Evolutionary conservation across 1,284 basidiomycete genomes (phyloP), one percentile per base, ranked within the genome.

Genomic region (Melampsora americana): DNA sequence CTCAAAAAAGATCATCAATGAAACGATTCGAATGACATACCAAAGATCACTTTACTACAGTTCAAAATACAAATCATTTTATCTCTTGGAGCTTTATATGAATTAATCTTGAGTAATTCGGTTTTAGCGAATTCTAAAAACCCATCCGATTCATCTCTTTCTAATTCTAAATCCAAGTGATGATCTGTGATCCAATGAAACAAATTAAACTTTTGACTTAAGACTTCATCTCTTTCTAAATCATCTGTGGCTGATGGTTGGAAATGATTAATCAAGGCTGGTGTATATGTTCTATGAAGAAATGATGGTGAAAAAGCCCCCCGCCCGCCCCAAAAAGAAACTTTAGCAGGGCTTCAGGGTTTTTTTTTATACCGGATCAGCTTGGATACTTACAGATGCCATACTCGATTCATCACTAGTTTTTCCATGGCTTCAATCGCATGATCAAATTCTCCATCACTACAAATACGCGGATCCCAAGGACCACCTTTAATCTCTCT

Each of bases 351-450:
- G 28, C 14, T 77, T 78, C 28, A 11, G 1, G 79, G 92, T 42
- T 14, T 35, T 46, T 23, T 46, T 50, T 16, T 23, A 44, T 76
- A 65, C 12, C 18, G 16, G 4, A 35, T 12, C 7, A 7, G 28
- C 2, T 61, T 23, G 12, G 26, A 26, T 46, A 70, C 80, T 77
- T 59, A 82, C 81, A 82, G 61, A 61, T 84, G 93, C 83, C 96
- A 98, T 72, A 98, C 85, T 66, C 95, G 86, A 81, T 99, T 99
- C 96, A 99, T 99, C 80, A 99, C 93, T 12, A 99, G 88, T 84
- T 99, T 99, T 86, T 99, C 95, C 93, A 99, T 98, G 69, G 94
- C 95, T 84, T 99, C 95, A 85, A 93, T 89, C 0, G 95, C 93
- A 80, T 97, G 95, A 77, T 98, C 96, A 80, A 99, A 97, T 82